These are phyloP conservation scores for Lagerstroemia speciosa DNA, from an alignment of 345 rosid genomes.

Conservation along the genomic window DNA sequence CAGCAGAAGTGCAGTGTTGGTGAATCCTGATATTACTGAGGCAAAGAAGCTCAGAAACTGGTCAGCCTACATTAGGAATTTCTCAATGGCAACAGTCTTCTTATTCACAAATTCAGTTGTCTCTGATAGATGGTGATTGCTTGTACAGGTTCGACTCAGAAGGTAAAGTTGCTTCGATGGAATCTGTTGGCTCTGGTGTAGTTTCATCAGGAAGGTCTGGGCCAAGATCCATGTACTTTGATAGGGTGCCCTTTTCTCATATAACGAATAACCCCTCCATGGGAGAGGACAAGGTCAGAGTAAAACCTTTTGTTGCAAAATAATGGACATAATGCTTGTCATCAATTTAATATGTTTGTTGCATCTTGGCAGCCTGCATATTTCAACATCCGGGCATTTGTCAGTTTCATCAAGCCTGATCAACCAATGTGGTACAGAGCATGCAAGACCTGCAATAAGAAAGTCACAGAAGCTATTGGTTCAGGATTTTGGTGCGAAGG, in stretches of 20 bases:
- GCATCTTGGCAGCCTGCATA: slow-evolving; percentile 48
- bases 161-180: slow-evolving; percentile 73
- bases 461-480: slow-evolving; percentile 79
- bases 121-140: neutral
- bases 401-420: slow-evolving; percentile 78
- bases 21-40: slow-evolving; percentile 68
- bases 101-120: neutral
- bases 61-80: slow-evolving; percentile 20
- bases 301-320: neutral
- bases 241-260: slow-evolving; percentile 51
- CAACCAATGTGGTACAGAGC: slow-evolving; percentile 96
- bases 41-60: slow-evolving; percentile 63
- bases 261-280: slow-evolving; percentile 50
- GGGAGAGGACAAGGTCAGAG: slow-evolving; percentile 72
- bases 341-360: neutral
- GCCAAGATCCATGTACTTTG: slow-evolving; percentile 58
- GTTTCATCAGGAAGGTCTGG: slow-evolving; percentile 50
- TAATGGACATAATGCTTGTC: neutral
- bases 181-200: slow-evolving; percentile 55
- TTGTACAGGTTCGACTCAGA: slow-evolving; percentile 66
- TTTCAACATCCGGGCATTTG: slow-evolving; percentile 50
- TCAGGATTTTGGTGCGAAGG: slow-evolving; percentile 98
- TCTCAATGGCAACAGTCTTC: neutral
- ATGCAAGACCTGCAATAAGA: slow-evolving; percentile 91
- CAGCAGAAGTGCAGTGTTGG: slow-evolving; percentile 46